phyloP scores from a whole-genome alignment of 1,284 basidiomycete genomes.

The Cutaneotrichosporon sp. region DNA sequence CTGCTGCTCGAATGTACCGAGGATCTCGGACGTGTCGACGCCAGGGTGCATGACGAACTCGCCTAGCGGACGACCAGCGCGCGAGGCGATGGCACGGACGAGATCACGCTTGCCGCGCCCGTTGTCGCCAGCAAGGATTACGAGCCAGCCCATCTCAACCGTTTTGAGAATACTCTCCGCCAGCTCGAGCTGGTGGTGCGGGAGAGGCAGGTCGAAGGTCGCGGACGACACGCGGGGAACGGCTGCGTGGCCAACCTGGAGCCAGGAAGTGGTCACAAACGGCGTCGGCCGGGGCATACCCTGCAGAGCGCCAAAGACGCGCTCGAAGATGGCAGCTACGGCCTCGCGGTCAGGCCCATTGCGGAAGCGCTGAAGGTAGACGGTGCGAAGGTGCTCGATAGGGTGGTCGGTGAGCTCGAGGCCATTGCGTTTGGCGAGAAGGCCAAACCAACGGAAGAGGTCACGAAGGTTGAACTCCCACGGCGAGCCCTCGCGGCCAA shows the following conservation, averaged over 20 bases:
- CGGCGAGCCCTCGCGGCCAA: conserved; percentile 79
- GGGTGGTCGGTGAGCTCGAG: conserved; percentile 60
- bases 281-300: conserved; percentile 51
- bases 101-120: conserved; percentile 76
- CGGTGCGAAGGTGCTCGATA: conserved; percentile 59
- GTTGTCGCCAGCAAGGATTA: conserved; percentile 74
- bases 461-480: conserved; percentile 99
- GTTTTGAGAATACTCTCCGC: conserved; percentile 74
- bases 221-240: conserved; percentile 49
- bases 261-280: conserved; percentile 53
- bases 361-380: conserved; percentile 86
- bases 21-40: conserved; percentile 87
- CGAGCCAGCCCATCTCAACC: conserved; percentile 74
- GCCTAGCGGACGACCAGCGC: conserved; percentile 63
- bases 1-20: conserved; percentile 94
- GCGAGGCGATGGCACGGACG: conserved; percentile 65
- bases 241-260: conserved; percentile 69
- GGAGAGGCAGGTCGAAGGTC: conserved; percentile 53
- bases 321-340: conserved; percentile 61
- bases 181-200: conserved; percentile 62
- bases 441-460: conserved; percentile 74
- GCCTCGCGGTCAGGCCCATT: conserved; percentile 60
- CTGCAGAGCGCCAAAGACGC: conserved; percentile 54
- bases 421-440: conserved; percentile 52
- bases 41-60: conserved; percentile 79